phyloP scores from a whole-genome alignment of 495 filamentous ascomycete species.

The Aspergillus asperescens region DNA sequence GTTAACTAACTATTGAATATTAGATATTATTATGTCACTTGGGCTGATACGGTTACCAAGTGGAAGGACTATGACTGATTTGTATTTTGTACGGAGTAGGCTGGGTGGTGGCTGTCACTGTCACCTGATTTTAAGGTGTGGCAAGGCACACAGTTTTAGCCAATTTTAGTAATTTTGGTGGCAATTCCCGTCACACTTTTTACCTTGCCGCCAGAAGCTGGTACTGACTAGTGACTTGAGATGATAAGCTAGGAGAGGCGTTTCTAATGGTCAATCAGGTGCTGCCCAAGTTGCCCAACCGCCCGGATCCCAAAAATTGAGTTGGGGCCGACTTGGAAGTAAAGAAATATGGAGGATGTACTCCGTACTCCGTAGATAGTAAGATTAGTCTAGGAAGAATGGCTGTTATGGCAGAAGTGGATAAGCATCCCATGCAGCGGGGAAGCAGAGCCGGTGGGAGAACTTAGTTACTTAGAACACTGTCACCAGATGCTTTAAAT shows the following conservation, averaged over 20 bases:
- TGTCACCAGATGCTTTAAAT: neutral
- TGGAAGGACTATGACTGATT: too few relatives aligned
- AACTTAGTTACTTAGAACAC: neutral
- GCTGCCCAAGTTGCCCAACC: conserved; percentile 8
- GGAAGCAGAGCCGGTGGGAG: conserved; percentile 7
- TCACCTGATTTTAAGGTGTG: neutral
- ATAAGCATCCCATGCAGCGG: conserved; percentile 10
- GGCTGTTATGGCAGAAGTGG: neutral
- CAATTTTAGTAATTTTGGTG: neutral
- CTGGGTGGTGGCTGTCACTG: neutral
- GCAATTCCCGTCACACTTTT: too few relatives aligned
- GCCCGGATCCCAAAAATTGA: too few relatives aligned
- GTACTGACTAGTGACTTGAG: neutral
- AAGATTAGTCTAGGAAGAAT: too few relatives aligned
- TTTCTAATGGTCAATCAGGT: neutral
- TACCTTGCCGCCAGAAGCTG: neutral
- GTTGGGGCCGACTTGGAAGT: too few relatives aligned
- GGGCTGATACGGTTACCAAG: too few relatives aligned
- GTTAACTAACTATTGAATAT: too few relatives aligned
- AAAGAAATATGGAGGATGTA: too few relatives aligned
- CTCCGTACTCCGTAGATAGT: too few relatives aligned
- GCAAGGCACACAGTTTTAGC: neutral
- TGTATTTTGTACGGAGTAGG: too few relatives aligned
- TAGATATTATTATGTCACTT: too few relatives aligned
- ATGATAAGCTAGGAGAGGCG: neutral